Evolutionary conservation across 1,284 basidiomycete genomes (phyloP).

Genomic region (Vanrija sp.): DNA sequence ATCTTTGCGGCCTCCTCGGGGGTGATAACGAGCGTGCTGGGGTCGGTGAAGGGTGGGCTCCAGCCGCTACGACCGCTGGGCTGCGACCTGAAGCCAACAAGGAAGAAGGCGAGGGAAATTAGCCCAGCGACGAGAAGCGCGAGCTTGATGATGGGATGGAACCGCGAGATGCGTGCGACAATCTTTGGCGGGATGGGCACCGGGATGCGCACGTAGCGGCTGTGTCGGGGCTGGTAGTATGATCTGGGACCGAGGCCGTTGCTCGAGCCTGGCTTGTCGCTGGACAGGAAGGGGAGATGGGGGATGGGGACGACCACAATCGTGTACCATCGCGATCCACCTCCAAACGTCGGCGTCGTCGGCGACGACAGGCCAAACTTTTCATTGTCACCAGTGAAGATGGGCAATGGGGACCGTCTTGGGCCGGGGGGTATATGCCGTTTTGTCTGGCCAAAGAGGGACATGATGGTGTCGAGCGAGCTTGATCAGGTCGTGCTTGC

Average conservation of each 20-base stretch:
- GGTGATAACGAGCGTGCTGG: slow-evolving; percentile 70
- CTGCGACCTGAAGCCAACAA: slow-evolving; percentile 57
- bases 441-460: slow-evolving; percentile 48
- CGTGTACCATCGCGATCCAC: slow-evolving; percentile 35
- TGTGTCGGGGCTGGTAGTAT: slow-evolving; percentile 4
- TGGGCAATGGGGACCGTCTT: slow-evolving; percentile 46
- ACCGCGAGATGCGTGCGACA: slow-evolving; percentile 50
- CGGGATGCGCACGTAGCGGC: slow-evolving; percentile 33
- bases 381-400: slow-evolving; percentile 36
- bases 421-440: slow-evolving; percentile 31
- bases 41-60: slow-evolving; percentile 65
- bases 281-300: slow-evolving; percentile 20
- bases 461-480: slow-evolving; percentile 30
- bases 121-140: slow-evolving; percentile 54
- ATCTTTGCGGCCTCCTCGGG: slow-evolving; percentile 74
- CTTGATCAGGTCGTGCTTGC: no score
- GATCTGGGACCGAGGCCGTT: slow-evolving; percentile 15
- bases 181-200: slow-evolving; percentile 63
- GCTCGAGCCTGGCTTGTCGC: slow-evolving; percentile 9
- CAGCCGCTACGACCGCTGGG: slow-evolving; percentile 56
- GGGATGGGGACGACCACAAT: slow-evolving; percentile 44
- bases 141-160: slow-evolving; percentile 56
- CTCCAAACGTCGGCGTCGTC: slow-evolving; percentile 7
- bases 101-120: slow-evolving; percentile 51
- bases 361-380: slow-evolving; percentile 33